These are phyloP conservation scores for Plicaturopsis crispa DNA, from an alignment of 768 basidiomycete species.

Conservation along the genomic window DNA sequence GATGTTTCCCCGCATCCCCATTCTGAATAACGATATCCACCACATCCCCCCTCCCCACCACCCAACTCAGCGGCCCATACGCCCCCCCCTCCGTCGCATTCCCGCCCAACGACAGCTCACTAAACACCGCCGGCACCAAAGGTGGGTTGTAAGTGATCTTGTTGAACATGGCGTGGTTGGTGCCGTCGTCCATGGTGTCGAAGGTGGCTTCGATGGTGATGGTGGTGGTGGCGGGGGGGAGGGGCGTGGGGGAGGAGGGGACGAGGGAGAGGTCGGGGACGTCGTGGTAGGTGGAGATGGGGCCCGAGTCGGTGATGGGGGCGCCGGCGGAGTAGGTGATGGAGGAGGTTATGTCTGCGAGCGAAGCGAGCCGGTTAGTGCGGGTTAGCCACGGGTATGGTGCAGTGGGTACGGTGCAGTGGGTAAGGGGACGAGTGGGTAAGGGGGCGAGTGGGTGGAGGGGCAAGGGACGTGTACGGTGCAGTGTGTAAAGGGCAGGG, in stretches of 20 bases:
- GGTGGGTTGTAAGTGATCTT: constrained; percentile 61
- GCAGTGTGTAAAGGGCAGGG: background rate
- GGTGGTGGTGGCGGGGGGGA: constrained; percentile 43
- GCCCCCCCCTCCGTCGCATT: constrained; percentile 60
- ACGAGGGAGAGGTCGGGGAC: constrained; percentile 65
- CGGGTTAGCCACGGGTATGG: too few species aligned
- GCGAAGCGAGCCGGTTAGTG: too few species aligned
- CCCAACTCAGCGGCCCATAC: constrained; percentile 76
- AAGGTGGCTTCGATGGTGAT: constrained; percentile 71
- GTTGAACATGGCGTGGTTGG: constrained; percentile 78
- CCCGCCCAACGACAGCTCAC: constrained; percentile 65
- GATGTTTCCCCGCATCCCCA: constrained; percentile 68
- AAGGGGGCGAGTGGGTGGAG: constrained; percentile 62
- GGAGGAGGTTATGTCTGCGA: constrained; percentile 71
- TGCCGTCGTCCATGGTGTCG: constrained; percentile 81
- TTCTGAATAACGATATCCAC: constrained; percentile 76
- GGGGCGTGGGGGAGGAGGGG: constrained; percentile 47
- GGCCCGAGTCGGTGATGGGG: constrained; percentile 42
- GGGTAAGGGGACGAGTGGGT: constrained; percentile 49
- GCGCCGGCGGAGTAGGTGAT: constrained; percentile 64
- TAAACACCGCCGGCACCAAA: constrained; percentile 70
- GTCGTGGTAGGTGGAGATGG: constrained; percentile 48
- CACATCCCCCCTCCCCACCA: constrained; percentile 68
- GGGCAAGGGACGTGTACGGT: constrained; percentile 71
- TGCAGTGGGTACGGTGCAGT: constrained; percentile 52